A percentile compares a stretch with the other conserved stretches of the same genome.
Conservation (phyloP, 768 basidiomycete genomes). For the Mrakia frigida region DNA sequence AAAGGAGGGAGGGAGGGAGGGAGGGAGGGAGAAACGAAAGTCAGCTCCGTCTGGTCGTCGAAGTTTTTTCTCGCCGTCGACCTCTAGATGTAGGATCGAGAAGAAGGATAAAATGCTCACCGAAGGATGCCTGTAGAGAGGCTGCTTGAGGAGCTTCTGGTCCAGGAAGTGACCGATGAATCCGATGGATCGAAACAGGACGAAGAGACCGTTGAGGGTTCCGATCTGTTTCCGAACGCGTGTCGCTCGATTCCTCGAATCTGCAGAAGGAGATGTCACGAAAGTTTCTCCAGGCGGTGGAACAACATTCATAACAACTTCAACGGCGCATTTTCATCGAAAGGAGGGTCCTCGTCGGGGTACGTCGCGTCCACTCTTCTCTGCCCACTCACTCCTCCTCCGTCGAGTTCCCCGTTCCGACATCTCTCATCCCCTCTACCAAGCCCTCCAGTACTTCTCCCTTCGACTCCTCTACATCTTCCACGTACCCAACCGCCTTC, state of each 20-base stretch:
- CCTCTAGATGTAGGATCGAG: not conserved
- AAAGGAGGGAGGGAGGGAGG: not conserved
- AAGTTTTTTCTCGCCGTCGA: too few relatives aligned
- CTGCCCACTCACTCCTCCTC: too few relatives aligned
- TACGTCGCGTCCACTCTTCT: too few relatives aligned
- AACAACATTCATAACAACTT: too few relatives aligned
- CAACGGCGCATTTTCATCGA: too few relatives aligned
- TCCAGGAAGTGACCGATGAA: constrained; percentile 58
- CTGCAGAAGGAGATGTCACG: too few relatives aligned
- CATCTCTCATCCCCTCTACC: not conserved
- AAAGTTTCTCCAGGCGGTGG: too few relatives aligned
- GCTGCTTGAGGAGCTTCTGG: constrained; percentile 89
- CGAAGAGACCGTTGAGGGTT: constrained; percentile 92
- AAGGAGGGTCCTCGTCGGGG: too few relatives aligned
- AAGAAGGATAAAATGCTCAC: constrained; percentile 42
- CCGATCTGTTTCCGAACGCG: too few relatives aligned
- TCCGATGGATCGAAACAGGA: constrained; percentile 93
- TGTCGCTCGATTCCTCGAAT: too few relatives aligned
- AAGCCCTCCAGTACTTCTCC: not conserved
- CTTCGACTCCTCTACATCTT: not conserved
- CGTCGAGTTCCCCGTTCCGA: not conserved
- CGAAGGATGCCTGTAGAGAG: constrained; percentile 85
- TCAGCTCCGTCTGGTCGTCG: too few relatives aligned
- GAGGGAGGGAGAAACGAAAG: not conserved
- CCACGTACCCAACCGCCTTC: not conserved